Evolutionary conservation across 441 rosid genomes (phyloP).

Genomic region (Dalechampia spathulata): DNA sequence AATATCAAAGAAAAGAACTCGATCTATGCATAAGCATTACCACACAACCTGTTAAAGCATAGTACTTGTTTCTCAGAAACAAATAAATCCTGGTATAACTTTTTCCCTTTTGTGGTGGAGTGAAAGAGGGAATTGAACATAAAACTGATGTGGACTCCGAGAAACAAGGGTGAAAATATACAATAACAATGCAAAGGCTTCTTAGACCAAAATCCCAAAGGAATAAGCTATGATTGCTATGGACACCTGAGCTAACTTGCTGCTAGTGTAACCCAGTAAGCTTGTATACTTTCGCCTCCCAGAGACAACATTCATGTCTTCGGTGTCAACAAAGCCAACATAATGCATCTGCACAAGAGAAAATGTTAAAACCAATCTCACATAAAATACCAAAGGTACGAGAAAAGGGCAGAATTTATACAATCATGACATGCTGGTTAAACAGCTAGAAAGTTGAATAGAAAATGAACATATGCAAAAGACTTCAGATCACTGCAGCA

Average conservation of each 20-base stretch:
- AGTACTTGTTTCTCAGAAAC: not conserved
- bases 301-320: slow-evolving; percentile 82
- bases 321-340: slow-evolving; percentile 83
- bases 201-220: not conserved
- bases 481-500: not conserved
- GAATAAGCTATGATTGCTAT: slow-evolving; percentile 6
- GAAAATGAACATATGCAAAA: not conserved
- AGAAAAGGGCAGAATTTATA: not conserved
- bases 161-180: not conserved
- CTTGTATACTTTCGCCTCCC: slow-evolving; percentile 86
- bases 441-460: not conserved
- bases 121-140: not conserved
- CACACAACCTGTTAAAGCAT: not conserved
- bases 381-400: not conserved
- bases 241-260: slow-evolving; percentile 94
- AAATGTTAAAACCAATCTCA: slow-evolving; percentile 9
- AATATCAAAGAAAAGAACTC: too few species aligned
- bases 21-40: not conserved
- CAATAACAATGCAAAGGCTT: not conserved
- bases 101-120: not conserved
- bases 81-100: not conserved
- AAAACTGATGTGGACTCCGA: not conserved
- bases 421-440: not conserved
- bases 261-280: slow-evolving; percentile 68
- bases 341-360: slow-evolving; percentile 45